Conservation (phyloP, 2,329 filamentous ascomycete genomes). For the Mollisiaceae sp. region DNA sequence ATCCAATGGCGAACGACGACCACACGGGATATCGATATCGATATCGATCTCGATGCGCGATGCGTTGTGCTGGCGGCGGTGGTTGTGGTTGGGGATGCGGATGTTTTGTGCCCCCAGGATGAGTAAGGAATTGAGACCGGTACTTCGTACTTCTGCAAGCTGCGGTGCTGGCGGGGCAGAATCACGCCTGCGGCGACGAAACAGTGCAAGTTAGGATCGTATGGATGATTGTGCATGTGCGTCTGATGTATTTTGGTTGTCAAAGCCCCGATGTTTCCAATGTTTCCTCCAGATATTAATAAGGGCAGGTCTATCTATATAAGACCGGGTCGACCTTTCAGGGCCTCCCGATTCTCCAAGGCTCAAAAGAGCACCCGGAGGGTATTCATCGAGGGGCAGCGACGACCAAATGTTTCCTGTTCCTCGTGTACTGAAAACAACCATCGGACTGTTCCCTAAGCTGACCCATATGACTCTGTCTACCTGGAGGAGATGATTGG, state of each 20-base stretch:
- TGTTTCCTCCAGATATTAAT: constrained; percentile 32
- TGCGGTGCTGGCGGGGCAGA: background rate
- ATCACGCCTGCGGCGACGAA: constrained; percentile 4
- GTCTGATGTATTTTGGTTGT: constrained; percentile 20
- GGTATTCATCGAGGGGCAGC: constrained; percentile 1
- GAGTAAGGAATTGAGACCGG: background rate
- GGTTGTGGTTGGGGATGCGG: background rate
- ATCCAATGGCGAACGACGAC: background rate
- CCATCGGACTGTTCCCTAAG: constrained; percentile 10
- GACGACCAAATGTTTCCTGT: background rate
- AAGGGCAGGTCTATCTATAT: constrained; percentile 29
- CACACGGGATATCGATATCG: background rate
- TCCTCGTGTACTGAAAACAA: constrained; percentile 13
- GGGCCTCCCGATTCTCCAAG: constrained; percentile 19
- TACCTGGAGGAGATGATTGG: constrained; percentile 28
- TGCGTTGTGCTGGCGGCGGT: background rate
- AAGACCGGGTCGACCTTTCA: constrained; percentile 23
- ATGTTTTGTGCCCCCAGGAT: constrained; percentile 10
- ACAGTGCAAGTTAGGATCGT: background rate
- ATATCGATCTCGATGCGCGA: background rate
- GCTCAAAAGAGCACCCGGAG: constrained; percentile 13
- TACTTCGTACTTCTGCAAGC: background rate
- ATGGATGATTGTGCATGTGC: constrained; percentile 21
- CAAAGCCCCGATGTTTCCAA: constrained; percentile 13
- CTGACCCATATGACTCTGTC: constrained; percentile 24